A percentile compares a stretch with the other conserved stretches of the same genome.
Evolutionary conservation across 495 filamentous ascomycete genomes (phyloP).

Genomic region (Melanomma pulvis-pyrius): DNA sequence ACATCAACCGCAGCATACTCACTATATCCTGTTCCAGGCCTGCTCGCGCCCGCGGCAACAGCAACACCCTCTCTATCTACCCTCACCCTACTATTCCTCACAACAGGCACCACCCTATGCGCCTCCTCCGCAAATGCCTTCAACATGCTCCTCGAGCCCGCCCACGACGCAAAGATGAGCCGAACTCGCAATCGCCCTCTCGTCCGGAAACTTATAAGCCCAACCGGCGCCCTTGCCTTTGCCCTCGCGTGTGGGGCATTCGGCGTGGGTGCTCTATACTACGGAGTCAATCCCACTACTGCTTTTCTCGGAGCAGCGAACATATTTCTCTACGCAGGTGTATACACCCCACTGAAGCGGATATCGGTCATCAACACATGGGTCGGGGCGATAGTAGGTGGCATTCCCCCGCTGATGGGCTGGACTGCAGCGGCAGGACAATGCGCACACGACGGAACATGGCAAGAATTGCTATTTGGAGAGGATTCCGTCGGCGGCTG

Average conservation of each 20-base stretch:
- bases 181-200: slow-evolving; percentile 88
- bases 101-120: slow-evolving; percentile 82
- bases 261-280: slow-evolving; percentile 73
- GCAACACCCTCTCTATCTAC: slow-evolving; percentile 82
- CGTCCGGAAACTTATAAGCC: slow-evolving; percentile 77
- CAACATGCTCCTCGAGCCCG: slow-evolving; percentile 95
- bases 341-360: slow-evolving; percentile 91
- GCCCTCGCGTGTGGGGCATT: slow-evolving; percentile 67
- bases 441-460: slow-evolving; percentile 70
- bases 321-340: slow-evolving; percentile 84
- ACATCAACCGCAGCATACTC: slow-evolving; percentile 91
- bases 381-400: slow-evolving; percentile 90
- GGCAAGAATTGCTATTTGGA: slow-evolving; percentile 77
- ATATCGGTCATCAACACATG: slow-evolving; percentile 89
- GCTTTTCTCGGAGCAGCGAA: slow-evolving; percentile 83
- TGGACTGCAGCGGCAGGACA: slow-evolving; percentile 94
- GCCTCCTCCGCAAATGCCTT: slow-evolving; percentile 87
- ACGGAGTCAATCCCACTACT: slow-evolving; percentile 91
- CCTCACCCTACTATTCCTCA: slow-evolving; percentile 89
- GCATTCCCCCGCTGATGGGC: slow-evolving; percentile 95
- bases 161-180: slow-evolving; percentile 88
- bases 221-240: slow-evolving; percentile 76
- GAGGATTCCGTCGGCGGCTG: slow-evolving; percentile 79
- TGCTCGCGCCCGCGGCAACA: slow-evolving; percentile 70
- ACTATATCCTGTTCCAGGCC: slow-evolving; percentile 82